phyloP scores from a whole-genome alignment of 345 rosid genomes.

The Populus deltoides region DNA sequence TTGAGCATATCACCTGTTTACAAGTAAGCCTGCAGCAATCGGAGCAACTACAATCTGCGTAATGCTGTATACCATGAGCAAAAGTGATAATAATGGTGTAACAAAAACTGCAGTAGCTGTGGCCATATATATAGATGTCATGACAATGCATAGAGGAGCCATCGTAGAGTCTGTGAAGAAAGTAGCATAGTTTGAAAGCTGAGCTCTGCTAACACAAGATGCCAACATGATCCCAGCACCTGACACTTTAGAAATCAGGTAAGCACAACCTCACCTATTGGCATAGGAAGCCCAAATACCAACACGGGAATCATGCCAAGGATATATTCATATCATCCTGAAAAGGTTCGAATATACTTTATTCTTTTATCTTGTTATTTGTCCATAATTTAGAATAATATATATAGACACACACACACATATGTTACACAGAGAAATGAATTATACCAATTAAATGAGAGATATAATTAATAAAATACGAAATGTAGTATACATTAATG shows the following conservation, averaged over 20 bases:
- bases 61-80: constrained; percentile 89
- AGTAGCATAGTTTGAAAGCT: constrained; percentile 89
- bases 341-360: no score
- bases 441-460: no score
- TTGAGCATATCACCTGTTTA: constrained; percentile 54
- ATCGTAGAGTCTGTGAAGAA: constrained; percentile 74
- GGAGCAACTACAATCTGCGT: constrained; percentile 83
- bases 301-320: constrained; percentile 69
- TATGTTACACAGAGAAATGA: no score
- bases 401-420: no score
- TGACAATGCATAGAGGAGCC: constrained; percentile 91
- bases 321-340: constrained; percentile 43
- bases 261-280: constrained; percentile 53
- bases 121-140: constrained; percentile 67
- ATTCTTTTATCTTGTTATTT: no score
- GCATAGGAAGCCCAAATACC: constrained; percentile 69
- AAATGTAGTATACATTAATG: no score
- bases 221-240: constrained; percentile 96
- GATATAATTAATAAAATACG: no score
- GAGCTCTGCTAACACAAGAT: constrained; percentile 97
- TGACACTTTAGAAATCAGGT: constrained; percentile 22
- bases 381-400: no score
- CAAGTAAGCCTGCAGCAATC: constrained; percentile 74
- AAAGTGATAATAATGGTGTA: constrained; percentile 73
- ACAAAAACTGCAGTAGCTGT: constrained; percentile 82